Evolutionary conservation across 345 rosid genomes (phyloP), one percentile per base, ranked within the genome.

Genomic region (Syzygium oleosum): DNA sequence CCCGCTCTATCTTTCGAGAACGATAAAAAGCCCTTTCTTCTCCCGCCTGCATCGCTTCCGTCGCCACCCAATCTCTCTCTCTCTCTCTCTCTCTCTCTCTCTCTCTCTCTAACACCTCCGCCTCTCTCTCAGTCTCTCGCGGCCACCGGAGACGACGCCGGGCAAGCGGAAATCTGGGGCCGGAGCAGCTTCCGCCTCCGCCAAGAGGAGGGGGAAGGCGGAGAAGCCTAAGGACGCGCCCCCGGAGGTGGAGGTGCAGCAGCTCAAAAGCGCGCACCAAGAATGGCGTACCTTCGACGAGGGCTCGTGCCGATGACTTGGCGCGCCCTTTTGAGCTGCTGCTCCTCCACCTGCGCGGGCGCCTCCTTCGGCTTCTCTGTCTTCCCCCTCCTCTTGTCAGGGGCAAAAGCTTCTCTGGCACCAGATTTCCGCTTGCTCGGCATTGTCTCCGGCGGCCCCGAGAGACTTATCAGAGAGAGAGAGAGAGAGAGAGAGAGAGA

Each of bases 61-160:
- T n/a, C n/a, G n/a, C 86, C 27, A 53, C 21, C 29, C 87, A 94
- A 89, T 86, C 88, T n/a, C n/a, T n/a, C n/a, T n/a, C n/a, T n/a
- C n/a, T n/a, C n/a, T n/a, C n/a, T n/a, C n/a, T n/a, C n/a, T n/a
- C n/a, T n/a, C n/a, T n/a, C n/a, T 85, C 86, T 86, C 88, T 85
- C 86, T n/a, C n/a, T 65, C 87, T 78, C 92, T 73, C 85, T 4
- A 1, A 23, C 55, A 25, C 23, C 38, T 80, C 19, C 58, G 38
- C 29, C 63, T 15, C 56, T 53, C 22, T 17, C 22, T 6, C n/a
- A n/a, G 21, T 17, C 55, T 6, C 22, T 17, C 55, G 21, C 6
- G 38, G 5, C 15, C 77, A 53, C 52, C 31, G 2, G 31, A 54
- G 52, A 34, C 22, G 56, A 90, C 86, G 91, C 68, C 88, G 11